Conservation (phyloP, 2,329 filamentous ascomycete species). For the Alternaria dauci region DNA sequence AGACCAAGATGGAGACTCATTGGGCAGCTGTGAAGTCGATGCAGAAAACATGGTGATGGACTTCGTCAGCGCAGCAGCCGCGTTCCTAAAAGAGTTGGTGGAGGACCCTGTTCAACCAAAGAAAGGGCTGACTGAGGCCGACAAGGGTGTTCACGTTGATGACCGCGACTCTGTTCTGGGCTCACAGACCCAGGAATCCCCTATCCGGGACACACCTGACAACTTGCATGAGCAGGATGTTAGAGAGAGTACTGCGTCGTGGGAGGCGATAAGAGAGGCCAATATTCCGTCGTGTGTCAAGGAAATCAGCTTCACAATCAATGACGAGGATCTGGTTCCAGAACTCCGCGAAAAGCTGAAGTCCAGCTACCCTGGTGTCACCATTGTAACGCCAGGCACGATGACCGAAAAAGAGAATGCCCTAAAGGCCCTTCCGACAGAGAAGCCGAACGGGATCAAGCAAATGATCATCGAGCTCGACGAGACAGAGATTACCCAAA, state of each 20-base stretch:
- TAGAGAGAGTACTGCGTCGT: background rate
- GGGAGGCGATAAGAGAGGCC: conserved; percentile 3
- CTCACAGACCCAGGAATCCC: background rate
- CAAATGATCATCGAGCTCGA: conserved; percentile 18
- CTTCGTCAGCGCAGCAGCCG: background rate
- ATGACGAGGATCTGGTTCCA: conserved; percentile 5
- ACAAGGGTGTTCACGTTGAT: conserved; percentile 1
- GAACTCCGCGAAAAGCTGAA: conserved; percentile 5
- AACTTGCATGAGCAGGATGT: background rate
- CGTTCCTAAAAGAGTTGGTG: conserved; percentile 1
- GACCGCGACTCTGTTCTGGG: background rate
- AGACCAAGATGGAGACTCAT: background rate
- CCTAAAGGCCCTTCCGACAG: background rate
- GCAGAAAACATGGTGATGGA: background rate
- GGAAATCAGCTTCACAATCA: conserved; percentile 8
- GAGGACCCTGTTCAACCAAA: background rate
- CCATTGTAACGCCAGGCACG: background rate
- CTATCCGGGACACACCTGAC: background rate
- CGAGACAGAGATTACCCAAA: background rate
- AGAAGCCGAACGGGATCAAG: conserved; percentile 17
- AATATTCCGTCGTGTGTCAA: conserved; percentile 10
- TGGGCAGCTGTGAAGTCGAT: conserved; percentile 3
- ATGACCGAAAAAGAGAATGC: background rate
- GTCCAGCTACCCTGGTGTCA: conserved; percentile 10
- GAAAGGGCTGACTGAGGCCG: background rate